Evolutionary conservation across 305 asterid species (phyloP).

Genomic region (Ilex paraguariensis): DNA sequence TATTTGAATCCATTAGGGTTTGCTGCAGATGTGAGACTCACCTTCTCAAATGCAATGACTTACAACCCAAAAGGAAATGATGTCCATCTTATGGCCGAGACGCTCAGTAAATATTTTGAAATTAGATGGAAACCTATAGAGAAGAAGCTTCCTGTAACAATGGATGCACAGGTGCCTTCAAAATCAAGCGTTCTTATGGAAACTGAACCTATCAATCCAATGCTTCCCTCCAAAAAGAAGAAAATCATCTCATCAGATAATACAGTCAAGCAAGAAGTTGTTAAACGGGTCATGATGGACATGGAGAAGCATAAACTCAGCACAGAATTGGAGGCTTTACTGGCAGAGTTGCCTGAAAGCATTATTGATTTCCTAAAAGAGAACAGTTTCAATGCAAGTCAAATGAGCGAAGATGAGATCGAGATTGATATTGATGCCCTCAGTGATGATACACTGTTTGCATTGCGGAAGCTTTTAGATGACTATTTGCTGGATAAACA

Average conservation of each 20-base stretch:
- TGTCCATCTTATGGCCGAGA: constrained; percentile 3
- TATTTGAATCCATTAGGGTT: constrained; percentile 2
- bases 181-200: constrained; percentile 38
- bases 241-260: constrained; percentile 34
- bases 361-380: constrained; percentile 56
- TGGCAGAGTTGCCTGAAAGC: constrained; percentile 62
- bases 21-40: constrained; percentile 4
- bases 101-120: constrained; percentile 1
- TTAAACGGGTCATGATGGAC: constrained; percentile 44
- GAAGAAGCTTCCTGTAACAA: constrained; percentile 47
- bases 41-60: constrained; percentile 6
- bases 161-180: constrained; percentile 36
- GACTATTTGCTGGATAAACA: constrained; percentile 41
- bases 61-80: constrained; percentile 4
- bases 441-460: constrained; percentile 50
- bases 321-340: constrained; percentile 43
- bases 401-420: constrained; percentile 60
- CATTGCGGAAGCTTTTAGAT: constrained; percentile 58
- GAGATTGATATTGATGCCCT: constrained; percentile 72
- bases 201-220: constrained; percentile 28
- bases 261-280: constrained; percentile 34
- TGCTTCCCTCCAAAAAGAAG: constrained; percentile 60
- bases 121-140: constrained; percentile 21
- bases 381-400: constrained; percentile 37
- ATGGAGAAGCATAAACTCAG: constrained; percentile 54